phyloP scores from a whole-genome alignment of 768 basidiomycete species.

The Leccinum pellstonianum region DNA sequence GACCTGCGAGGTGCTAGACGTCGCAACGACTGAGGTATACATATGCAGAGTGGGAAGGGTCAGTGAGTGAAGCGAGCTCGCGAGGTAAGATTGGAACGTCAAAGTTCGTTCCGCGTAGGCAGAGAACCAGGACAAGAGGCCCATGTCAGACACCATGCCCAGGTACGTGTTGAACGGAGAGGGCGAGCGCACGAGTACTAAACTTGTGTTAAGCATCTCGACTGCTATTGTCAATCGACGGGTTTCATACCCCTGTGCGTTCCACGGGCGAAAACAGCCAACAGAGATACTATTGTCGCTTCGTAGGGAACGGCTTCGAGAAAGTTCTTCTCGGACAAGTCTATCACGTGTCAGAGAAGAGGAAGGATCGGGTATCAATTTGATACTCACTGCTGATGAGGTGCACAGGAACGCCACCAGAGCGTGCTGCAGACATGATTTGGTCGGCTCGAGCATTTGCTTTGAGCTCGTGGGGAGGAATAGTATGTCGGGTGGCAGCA shows the following conservation, averaged over 20 bases:
- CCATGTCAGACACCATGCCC: slow-evolving; percentile 75
- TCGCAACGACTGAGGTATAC: slow-evolving; percentile 60
- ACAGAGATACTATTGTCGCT: slow-evolving; percentile 59
- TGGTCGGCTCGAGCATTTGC: slow-evolving; percentile 60
- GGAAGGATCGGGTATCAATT: not conserved
- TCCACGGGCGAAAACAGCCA: slow-evolving; percentile 68
- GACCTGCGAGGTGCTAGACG: slow-evolving; percentile 58
- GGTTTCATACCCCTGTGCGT: slow-evolving; percentile 60
- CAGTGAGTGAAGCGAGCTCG: slow-evolving; percentile 54
- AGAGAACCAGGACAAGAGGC: slow-evolving; percentile 69
- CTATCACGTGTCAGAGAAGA: slow-evolving; percentile 36
- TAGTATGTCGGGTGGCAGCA: slow-evolving; percentile 75
- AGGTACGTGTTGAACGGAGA: slow-evolving; percentile 47
- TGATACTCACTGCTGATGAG: slow-evolving; percentile 71
- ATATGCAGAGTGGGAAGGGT: slow-evolving; percentile 66
- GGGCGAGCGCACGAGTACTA: slow-evolving; percentile 57
- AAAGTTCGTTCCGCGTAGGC: slow-evolving; percentile 46
- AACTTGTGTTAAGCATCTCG: slow-evolving; percentile 2
- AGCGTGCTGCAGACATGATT: slow-evolving; percentile 71
- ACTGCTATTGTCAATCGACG: not conserved
- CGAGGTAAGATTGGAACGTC: slow-evolving; percentile 39
- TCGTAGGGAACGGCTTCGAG: slow-evolving; percentile 61
- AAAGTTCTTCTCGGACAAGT: slow-evolving; percentile 84
- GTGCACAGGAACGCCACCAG: slow-evolving; percentile 69
- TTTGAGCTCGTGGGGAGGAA: slow-evolving; percentile 56